Evolutionary conservation across 768 basidiomycete genomes (phyloP).

Genomic region (Hypholoma sublateritium): DNA sequence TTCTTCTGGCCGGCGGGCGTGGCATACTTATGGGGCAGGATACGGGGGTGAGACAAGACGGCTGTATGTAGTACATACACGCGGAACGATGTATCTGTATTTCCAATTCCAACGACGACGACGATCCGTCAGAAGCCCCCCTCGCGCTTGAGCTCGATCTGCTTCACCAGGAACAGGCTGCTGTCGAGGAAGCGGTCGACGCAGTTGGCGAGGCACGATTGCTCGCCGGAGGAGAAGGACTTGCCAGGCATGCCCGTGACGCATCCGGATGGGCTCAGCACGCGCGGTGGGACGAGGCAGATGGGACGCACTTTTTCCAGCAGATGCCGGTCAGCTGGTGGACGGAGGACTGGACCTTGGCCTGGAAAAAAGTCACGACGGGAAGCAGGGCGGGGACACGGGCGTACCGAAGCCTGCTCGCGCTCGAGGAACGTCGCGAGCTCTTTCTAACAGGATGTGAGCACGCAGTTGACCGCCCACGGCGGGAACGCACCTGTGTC

Average conservation of each 20-base stretch:
- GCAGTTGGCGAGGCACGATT: constrained; percentile 83
- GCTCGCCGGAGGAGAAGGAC: constrained; percentile 77
- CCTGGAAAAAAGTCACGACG: constrained; percentile 26
- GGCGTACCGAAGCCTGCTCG: constrained; percentile 74
- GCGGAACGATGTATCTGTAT: constrained; percentile 14
- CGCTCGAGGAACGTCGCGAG: constrained; percentile 75
- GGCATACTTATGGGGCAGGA: constrained; percentile 47
- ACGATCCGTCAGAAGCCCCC: constrained; percentile 12
- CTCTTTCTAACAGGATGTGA: constrained; percentile 62
- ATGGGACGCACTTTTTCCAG: constrained; percentile 80
- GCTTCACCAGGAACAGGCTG: constrained; percentile 77
- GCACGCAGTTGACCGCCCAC: not conserved
- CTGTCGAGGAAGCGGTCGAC: constrained; percentile 92
- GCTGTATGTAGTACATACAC: constrained; percentile 10
- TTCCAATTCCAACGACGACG: constrained; percentile 18
- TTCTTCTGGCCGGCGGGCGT: constrained; percentile 63
- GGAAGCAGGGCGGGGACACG: constrained; percentile 1
- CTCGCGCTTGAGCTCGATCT: constrained; percentile 46
- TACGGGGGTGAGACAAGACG: constrained; percentile 25
- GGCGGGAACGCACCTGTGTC: constrained; percentile 54
- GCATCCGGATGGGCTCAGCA: constrained; percentile 50
- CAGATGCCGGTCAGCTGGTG: constrained; percentile 82
- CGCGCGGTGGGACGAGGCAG: not conserved
- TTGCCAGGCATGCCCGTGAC: constrained; percentile 77
- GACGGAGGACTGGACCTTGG: constrained; percentile 61